Evolutionary conservation across 345 rosid genomes (phyloP).

Genomic region (Acer negundo): DNA sequence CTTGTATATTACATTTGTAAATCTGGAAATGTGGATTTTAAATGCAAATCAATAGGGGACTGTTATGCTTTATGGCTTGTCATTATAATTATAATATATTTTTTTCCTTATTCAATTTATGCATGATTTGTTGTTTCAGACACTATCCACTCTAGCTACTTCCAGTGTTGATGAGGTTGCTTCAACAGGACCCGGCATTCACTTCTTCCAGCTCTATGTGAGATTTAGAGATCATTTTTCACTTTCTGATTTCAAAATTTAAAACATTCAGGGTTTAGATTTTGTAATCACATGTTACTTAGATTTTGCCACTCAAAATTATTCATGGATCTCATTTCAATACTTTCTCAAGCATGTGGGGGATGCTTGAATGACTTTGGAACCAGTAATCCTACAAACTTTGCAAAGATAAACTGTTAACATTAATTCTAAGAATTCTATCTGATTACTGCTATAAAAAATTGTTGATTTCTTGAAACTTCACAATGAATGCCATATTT

Average conservation of each 20-base stretch:
- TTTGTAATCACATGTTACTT: not conserved
- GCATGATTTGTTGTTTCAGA: slow-evolving; percentile 45
- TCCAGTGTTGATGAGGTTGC: slow-evolving; percentile 95
- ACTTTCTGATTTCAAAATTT: not conserved
- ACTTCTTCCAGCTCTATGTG: slow-evolving; percentile 93
- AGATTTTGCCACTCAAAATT: not conserved
- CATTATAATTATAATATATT: not conserved
- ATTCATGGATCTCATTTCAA: not conserved
- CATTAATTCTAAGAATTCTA: not conserved
- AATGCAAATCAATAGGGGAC: not conserved
- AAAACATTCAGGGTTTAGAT: not conserved
- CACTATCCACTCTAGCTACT: slow-evolving; percentile 88
- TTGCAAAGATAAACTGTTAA: not conserved
- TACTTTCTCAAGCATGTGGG: not conserved
- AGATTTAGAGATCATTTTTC: slow-evolving; percentile 31
- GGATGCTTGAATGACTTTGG: not conserved
- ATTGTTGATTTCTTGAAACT: too few relatives aligned
- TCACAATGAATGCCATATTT: too few relatives aligned
- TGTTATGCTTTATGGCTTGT: not conserved
- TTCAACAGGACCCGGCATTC: slow-evolving; percentile 92
- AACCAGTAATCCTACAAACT: not conserved
- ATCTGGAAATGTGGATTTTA: not conserved
- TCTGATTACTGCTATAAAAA: not conserved
- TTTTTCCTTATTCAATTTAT: not conserved
- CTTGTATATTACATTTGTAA: not conserved